Evolutionary conservation across 1,139 yeast genomes (phyloP).

Genomic region (Candida neerlandica): DNA sequence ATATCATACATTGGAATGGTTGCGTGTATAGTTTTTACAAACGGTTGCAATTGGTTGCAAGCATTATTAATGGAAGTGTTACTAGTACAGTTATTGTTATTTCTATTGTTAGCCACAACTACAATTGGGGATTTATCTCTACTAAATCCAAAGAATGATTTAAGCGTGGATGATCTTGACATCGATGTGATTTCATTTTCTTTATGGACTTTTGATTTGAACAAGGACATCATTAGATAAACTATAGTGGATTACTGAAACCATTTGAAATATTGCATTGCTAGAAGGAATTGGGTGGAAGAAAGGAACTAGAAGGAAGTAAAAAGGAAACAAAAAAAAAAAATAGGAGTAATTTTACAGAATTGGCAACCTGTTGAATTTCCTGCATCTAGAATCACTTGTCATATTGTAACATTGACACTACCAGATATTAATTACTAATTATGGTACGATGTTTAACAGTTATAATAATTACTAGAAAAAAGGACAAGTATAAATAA

Average conservation of each 20-base stretch:
- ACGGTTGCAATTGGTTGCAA: conserved; percentile 7
- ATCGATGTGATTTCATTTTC: not conserved
- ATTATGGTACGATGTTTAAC: too few species aligned
- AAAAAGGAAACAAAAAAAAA: not conserved
- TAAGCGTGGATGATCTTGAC: conserved; percentile 4
- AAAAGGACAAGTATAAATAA: too few species aligned
- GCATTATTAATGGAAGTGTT: not conserved
- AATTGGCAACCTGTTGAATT: too few species aligned
- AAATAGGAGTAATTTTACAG: not conserved
- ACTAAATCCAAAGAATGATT: conserved; percentile 8
- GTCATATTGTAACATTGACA: too few species aligned
- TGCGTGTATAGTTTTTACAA: conserved; percentile 1
- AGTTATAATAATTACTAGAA: too few species aligned
- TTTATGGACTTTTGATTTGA: not conserved
- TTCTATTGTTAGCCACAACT: not conserved
- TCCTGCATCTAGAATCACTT: too few species aligned
- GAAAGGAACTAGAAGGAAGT: not conserved
- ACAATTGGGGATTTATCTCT: not conserved
- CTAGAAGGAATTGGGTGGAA: too few species aligned
- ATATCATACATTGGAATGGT: conserved; percentile 9
- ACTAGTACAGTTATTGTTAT: not conserved
- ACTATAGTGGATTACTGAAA: not conserved
- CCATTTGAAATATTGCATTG: too few species aligned
- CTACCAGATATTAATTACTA: too few species aligned
- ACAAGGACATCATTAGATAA: not conserved